Evolutionary conservation across 1,284 basidiomycete genomes (phyloP), one percentile per base, ranked within the genome.

Genomic region (Peniophora sp.): DNA sequence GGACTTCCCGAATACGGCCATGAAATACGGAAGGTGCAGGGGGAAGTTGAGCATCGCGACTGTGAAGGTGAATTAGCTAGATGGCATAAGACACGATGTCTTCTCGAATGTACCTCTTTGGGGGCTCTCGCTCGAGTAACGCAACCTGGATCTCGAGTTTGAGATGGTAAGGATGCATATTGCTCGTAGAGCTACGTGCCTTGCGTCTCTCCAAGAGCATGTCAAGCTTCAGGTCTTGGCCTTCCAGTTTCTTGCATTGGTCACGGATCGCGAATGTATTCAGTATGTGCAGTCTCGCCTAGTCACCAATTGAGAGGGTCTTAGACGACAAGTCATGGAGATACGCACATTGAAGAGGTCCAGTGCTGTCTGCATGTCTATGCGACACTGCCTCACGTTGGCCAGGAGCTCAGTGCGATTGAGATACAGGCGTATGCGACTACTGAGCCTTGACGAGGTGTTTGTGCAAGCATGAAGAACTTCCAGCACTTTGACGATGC

Each of bases 1-100:
- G 14, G 11, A 55, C 44, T 41, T 55, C 54, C 8, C 42, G 15
- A 23, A 47, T 47, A 12, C 51, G 47, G 18, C 52, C 52, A 34
- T 48, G 45, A 17, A 54, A 45, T 23, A 39, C 45, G 2, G 49
- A 32, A 5, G 55, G 49, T 17, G 44, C 5, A 6, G 37, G 37
- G 5, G 37, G 37, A 17, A 41, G 37, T 20, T n/a, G 6, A 8
- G 15, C 37, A 20, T 41, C 37, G 37, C 6, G n/a, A 8, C n/a
- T 41, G 15, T 8, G 15, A 5, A 5, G 37, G 37, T 17, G 5
- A 36, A 17, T 20, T 41, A 41, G 37, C 18, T 5, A 5, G 15
- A 41, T 41, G 8, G 5, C n/a, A 41, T n/a, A 10, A 10, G 10
- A 10, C n/a, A 36, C n/a, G 34, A 36, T 36, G 34, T 36, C 10